Base-by-base conservation (phyloP, 2,329 filamentous ascomycete genomes). In the Zalaria obscura region DNA sequence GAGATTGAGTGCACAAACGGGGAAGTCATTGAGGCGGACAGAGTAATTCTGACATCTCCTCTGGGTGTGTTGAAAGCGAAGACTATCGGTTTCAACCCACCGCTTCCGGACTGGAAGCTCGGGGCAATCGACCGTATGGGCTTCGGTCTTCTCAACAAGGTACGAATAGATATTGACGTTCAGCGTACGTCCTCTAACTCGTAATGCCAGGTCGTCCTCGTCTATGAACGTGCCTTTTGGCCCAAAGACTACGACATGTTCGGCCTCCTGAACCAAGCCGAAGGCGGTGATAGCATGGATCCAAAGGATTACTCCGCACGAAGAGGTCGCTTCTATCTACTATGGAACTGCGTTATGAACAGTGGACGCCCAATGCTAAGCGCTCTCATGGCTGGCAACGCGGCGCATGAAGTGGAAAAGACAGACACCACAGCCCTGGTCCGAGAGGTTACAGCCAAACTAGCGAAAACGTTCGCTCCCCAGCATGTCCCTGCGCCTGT, bases 91-190 rank as follows among this genome's bases (percentile, higher is more conserved):
- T 98, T 98, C 52, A 76, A 87, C n/a, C 91, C 91, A 35, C 74
- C 84, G 27, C 68, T 98, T n/a, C 89, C 93, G 3, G 65, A 76
- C 0, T 93, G 85, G 81, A 98, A 98, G 61, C 66, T 68, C 11
- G 81, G 76, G 27, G 80, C 83, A 27, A 87, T 98, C 47, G 67
- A 76, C 33, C 79, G 89, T 11, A 75, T 98, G 48, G 93, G 91
- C 1, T 98, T 89, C 55, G 93, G 93, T 0, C 73, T 94, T 35
- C 70, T 98, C 51, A 98, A 98, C 68, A 98, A 98, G 63, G 82
- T 68, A 48, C 31, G 47, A 43, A 4, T 5, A 11, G 7, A 8
- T 1, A 34, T 3, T 18, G 27, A 6, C 5, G 0, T 4, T 5
- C 28, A 39, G 28, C 37, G 38, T 45, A 27, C 10, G 25, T 29